Conservation (phyloP, 495 filamentous ascomycete species). For the Trichocladium antarcticum region DNA sequence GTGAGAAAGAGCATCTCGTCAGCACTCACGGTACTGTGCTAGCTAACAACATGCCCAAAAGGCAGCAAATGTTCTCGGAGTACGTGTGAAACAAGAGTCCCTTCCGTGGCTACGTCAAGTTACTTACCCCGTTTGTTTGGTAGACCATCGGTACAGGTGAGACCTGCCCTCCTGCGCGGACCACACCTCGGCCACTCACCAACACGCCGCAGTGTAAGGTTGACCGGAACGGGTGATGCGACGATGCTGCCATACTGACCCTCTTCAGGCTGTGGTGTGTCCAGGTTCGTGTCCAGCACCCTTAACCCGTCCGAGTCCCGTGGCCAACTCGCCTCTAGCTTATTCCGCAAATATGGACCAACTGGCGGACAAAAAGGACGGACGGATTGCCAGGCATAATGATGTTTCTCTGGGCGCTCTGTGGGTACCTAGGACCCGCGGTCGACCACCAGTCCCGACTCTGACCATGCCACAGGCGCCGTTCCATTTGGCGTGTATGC, state of each 20-base stretch:
- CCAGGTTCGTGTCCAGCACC: slow-evolving; percentile 25
- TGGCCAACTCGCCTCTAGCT: slow-evolving; percentile 19
- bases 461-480: slow-evolving; percentile 26
- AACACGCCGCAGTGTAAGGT: slow-evolving; percentile 9
- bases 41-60: slow-evolving; percentile 10
- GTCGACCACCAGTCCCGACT: too few species aligned
- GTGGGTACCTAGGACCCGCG: slow-evolving; percentile 37
- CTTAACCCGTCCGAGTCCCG: too few species aligned
- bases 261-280: slow-evolving; percentile 37
- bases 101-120: not conserved
- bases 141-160: slow-evolving; percentile 38
- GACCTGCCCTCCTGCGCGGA: not conserved
- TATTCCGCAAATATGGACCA: slow-evolving; percentile 54
- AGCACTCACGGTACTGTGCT: not conserved
- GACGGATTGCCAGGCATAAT: slow-evolving; percentile 60
- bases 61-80: slow-evolving; percentile 42
- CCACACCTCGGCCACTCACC: not conserved
- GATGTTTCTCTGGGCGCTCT: slow-evolving; percentile 65
- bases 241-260: not conserved
- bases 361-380: slow-evolving; percentile 57
- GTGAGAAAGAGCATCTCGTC: slow-evolving; percentile 12
- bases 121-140: not conserved
- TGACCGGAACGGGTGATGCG: not conserved
- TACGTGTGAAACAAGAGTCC: slow-evolving; percentile 15
- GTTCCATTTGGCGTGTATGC: slow-evolving; percentile 38